Evolutionary conservation across 345 rosid genomes (phyloP).

Genomic region (Nasturtium officinale): DNA sequence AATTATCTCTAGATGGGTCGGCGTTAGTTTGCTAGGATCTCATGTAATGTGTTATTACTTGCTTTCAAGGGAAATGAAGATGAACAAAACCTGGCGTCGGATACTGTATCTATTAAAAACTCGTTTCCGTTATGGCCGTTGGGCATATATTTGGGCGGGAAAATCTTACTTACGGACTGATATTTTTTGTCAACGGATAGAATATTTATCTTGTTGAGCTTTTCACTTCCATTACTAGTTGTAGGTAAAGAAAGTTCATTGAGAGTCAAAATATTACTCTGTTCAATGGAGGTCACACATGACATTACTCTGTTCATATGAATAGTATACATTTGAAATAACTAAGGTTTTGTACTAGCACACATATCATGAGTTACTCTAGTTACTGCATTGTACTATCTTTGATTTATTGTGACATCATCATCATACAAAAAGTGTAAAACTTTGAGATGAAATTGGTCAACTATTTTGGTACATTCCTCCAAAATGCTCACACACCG

Average conservation of each 20-base stretch:
- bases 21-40: not conserved
- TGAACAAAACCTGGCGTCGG: not conserved
- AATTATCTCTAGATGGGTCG: not conserved
- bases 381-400: not conserved
- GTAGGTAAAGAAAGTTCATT: not conserved
- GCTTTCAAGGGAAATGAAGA: not conserved
- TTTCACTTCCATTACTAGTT: not conserved
- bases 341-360: not conserved
- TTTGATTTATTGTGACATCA: not conserved
- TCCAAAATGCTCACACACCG: not conserved
- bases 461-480: not conserved
- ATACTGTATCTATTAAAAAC: not conserved
- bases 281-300: too few species aligned
- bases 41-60: not conserved
- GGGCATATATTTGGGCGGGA: constrained; percentile 6
- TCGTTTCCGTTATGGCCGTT: constrained; percentile 34
- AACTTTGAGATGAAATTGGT: not conserved
- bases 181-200: not conserved
- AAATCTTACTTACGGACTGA: not conserved
- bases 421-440: not conserved
- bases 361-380: not conserved
- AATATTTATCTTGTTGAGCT: not conserved
- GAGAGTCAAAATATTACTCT: not conserved
- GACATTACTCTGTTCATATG: not conserved
- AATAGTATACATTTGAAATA: not conserved